These are phyloP conservation scores for Penicillium sp. DNA, from an alignment of 2,329 filamentous ascomycete species.

Conservation along the genomic window DNA sequence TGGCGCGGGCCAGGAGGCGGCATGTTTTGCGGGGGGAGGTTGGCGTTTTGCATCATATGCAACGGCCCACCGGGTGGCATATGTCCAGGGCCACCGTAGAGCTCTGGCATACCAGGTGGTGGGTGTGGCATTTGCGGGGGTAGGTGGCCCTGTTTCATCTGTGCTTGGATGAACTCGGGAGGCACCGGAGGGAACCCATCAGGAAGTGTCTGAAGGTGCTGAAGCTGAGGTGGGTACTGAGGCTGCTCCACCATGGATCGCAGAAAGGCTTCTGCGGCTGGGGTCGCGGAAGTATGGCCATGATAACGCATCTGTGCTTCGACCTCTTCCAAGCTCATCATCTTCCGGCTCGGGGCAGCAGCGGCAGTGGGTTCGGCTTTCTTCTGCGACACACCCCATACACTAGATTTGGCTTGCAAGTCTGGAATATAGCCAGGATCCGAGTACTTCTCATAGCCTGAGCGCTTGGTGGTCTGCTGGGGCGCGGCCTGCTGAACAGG, in stretches of 20 bases:
- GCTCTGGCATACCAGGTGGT: slow-evolving; percentile 44
- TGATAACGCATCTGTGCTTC: slow-evolving; percentile 86
- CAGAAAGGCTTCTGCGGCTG: slow-evolving; percentile 31
- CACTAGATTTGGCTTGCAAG: slow-evolving; percentile 85
- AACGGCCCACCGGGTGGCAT: slow-evolving; percentile 58
- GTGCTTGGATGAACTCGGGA: slow-evolving; percentile 51
- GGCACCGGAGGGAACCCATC: slow-evolving; percentile 39
- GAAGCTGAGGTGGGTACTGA: slow-evolving; percentile 35
- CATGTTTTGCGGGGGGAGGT: slow-evolving; percentile 55
- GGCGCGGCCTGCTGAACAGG: slow-evolving; percentile 48
- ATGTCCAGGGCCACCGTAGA: slow-evolving; percentile 44
- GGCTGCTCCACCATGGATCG: slow-evolving; percentile 29
- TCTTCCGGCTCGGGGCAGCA: slow-evolving; percentile 59
- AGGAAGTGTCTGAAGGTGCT: slow-evolving; percentile 33
- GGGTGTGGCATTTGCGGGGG: slow-evolving; percentile 40
- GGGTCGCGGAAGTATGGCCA: slow-evolving; percentile 36
- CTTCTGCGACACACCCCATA: slow-evolving; percentile 72
- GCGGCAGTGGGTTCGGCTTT: slow-evolving; percentile 31
- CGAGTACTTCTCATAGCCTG: slow-evolving; percentile 89
- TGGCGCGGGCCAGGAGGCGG: slow-evolving; percentile 39
- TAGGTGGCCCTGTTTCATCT: slow-evolving; percentile 35
- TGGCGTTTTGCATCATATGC: slow-evolving; percentile 79
- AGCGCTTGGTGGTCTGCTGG: slow-evolving; percentile 62
- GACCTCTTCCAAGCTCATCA: slow-evolving; percentile 95
- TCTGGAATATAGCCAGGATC: slow-evolving; percentile 82